Evolutionary conservation across 345 rosid species (phyloP).

Genomic region (Orychophragmus violaceus): DNA sequence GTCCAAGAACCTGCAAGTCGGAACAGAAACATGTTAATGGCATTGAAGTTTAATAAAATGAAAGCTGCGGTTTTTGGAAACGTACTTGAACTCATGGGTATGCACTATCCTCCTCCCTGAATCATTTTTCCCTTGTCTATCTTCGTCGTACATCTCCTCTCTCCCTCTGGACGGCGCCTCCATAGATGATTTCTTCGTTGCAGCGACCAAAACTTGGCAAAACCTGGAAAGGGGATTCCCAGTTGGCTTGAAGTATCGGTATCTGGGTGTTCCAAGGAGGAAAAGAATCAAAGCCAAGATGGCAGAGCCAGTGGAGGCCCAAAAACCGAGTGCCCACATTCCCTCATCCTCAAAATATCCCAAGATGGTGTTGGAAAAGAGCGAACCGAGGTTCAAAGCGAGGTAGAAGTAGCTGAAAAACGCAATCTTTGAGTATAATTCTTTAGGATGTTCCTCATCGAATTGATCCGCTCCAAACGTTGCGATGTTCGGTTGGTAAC

Average conservation of each 20-base stretch:
- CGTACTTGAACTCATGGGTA: constrained; percentile 90
- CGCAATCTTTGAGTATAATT: constrained; percentile 76
- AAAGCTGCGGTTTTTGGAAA: not conserved
- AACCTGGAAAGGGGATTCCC: constrained; percentile 88
- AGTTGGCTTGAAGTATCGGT: constrained; percentile 80
- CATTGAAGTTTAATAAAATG: not conserved
- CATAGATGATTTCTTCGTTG: constrained; percentile 60
- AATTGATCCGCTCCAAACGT: constrained; percentile 97
- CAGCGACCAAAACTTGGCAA: constrained; percentile 78
- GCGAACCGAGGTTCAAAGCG: constrained; percentile 86
- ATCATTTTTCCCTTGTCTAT: constrained; percentile 28
- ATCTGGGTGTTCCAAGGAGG: constrained; percentile 61
- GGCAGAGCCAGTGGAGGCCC: constrained; percentile 90
- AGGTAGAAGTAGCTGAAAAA: constrained; percentile 98
- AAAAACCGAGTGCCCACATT: constrained; percentile 90
- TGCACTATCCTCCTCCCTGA: constrained; percentile 69
- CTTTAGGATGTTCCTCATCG: constrained; percentile 83
- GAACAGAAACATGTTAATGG: constrained; percentile 2
- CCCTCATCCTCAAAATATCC: constrained; percentile 94
- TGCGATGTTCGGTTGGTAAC: constrained; percentile 93
- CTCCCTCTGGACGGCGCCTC: constrained; percentile 34
- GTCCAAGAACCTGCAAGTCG: constrained; percentile 67
- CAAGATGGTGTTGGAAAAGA: constrained; percentile 88
- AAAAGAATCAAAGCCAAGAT: constrained; percentile 67
- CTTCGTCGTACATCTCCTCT: constrained; percentile 41